Percentiles rank a stretch among this genome's conserved stretches.
These are phyloP conservation scores for Saururus chinensis DNA, from an alignment of 164 flowering plant species.

Conservation along the genomic window DNA sequence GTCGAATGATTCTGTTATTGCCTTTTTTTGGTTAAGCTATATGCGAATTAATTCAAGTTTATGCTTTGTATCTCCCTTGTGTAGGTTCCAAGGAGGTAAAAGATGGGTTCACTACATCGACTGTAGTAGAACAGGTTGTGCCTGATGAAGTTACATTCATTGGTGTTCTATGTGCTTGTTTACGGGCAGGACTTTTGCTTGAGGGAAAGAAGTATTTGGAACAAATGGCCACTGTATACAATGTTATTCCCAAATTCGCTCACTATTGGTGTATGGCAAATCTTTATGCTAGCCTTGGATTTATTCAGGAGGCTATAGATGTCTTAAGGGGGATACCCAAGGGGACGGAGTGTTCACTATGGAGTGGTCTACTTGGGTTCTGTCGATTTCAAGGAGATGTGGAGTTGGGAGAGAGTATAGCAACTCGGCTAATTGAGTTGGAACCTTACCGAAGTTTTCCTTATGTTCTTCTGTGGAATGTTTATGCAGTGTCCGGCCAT, in stretches of 20 bases:
- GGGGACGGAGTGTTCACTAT: conserved; percentile 27
- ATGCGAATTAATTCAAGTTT: background rate
- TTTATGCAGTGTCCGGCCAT: conserved; percentile 50
- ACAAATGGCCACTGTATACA: conserved; percentile 33
- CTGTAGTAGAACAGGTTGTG: conserved; percentile 7
- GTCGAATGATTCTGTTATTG: background rate
- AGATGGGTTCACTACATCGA: background rate
- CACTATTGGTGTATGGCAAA: conserved; percentile 88
- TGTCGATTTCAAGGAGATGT: conserved; percentile 45
- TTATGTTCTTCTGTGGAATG: conserved; percentile 39
- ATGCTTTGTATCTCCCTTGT: background rate
- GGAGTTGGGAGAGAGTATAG: conserved; percentile 43
- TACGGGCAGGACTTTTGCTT: conserved; percentile 33
- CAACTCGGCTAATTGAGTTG: conserved; percentile 33
- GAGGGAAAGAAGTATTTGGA: conserved; percentile 41
- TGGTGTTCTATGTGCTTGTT: conserved; percentile 66
- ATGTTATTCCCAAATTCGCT: conserved; percentile 57
- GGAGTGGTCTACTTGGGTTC: conserved; percentile 42
- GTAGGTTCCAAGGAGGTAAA: conserved; percentile 2
- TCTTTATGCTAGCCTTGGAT: conserved; percentile 37
- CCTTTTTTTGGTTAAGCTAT: background rate
- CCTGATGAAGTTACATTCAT: conserved; percentile 64
- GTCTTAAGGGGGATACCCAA: conserved; percentile 31
- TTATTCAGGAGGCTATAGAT: conserved; percentile 42
- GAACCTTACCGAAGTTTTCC: conserved; percentile 40